phyloP scores from a whole-genome alignment of 2,329 filamentous ascomycete genomes.

The Fusarium algeriense region DNA sequence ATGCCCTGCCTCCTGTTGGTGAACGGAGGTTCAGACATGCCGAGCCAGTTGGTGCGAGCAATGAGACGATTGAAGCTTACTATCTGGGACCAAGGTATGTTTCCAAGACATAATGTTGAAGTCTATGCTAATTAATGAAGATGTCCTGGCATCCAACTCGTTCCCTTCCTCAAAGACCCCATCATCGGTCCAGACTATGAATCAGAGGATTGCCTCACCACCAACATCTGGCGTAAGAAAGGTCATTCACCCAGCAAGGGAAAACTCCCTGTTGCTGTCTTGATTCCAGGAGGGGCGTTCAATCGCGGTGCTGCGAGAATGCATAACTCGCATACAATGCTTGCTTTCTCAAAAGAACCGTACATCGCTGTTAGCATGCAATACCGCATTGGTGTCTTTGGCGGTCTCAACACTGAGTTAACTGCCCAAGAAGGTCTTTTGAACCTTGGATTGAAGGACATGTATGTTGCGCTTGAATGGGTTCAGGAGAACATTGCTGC shows the following conservation, averaged over 20 bases:
- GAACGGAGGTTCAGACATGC: conserved; percentile 57
- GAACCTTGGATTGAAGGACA: conserved; percentile 66
- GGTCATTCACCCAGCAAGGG: conserved; percentile 27
- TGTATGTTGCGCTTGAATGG: conserved; percentile 62
- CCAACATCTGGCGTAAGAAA: conserved; percentile 44
- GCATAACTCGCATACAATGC: conserved; percentile 61
- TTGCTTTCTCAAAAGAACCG: conserved; percentile 60
- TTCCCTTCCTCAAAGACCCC: conserved; percentile 49
- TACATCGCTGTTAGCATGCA: conserved; percentile 63
- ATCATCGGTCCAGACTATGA: conserved; percentile 49
- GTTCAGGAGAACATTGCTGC: conserved; percentile 63
- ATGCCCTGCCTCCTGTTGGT: conserved; percentile 59
- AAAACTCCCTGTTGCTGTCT: conserved; percentile 45
- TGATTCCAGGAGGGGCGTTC: conserved; percentile 50
- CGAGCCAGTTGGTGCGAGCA: conserved; percentile 45
- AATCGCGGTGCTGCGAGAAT: conserved; percentile 50
- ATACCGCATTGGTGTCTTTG: conserved; percentile 66
- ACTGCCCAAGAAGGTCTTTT: conserved; percentile 64
- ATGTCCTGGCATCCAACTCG: conserved; percentile 49
- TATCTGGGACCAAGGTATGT: conserved; percentile 39
- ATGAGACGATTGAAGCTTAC: conserved; percentile 46
- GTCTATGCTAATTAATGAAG: conserved; percentile 25
- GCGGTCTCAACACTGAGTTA: conserved; percentile 67
- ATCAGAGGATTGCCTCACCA: conserved; percentile 47
- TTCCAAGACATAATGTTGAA: fast-evolving